Percentiles rank a stretch among this genome's conserved stretches.
Evolutionary conservation across 768 basidiomycete genomes (phyloP).

Genomic region (Calocybe indica): DNA sequence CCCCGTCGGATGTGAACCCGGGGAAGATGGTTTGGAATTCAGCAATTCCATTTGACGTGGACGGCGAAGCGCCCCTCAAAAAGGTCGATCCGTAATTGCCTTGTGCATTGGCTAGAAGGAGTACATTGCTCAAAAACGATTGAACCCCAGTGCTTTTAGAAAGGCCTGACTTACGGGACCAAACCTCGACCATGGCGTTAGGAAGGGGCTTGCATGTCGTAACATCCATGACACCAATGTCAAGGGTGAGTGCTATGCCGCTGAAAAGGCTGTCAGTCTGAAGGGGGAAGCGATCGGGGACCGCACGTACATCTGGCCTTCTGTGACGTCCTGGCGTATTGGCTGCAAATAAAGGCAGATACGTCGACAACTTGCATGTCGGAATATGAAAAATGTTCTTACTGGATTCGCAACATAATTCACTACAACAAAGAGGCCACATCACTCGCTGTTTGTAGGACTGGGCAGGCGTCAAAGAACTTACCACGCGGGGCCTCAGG

Average conservation of each 20-base stretch:
- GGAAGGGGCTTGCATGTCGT: background rate
- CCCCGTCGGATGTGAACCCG: constrained; percentile 25
- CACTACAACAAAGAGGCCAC: constrained; percentile 3
- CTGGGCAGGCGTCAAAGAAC: background rate
- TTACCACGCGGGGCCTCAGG: constrained; percentile 14
- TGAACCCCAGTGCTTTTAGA: background rate
- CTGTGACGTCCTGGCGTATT: constrained; percentile 16
- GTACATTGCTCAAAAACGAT: background rate
- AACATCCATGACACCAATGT: background rate
- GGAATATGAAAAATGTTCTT: background rate
- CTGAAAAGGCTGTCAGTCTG: constrained; percentile 5
- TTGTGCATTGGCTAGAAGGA: background rate
- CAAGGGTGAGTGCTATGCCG: constrained; percentile 24
- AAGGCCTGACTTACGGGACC: background rate
- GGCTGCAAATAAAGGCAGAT: constrained; percentile 1
- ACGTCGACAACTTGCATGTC: background rate
- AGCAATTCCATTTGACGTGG: constrained; percentile 17
- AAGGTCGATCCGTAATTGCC: background rate
- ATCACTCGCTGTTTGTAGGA: background rate
- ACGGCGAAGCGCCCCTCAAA: too few relatives aligned
- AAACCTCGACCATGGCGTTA: background rate
- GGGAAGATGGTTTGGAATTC: constrained; percentile 24
- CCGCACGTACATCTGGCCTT: constrained; percentile 14
- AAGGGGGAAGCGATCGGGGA: background rate
- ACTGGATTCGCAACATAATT: constrained; percentile 15